These are phyloP conservation scores for Tinospora cordifolia DNA, from an alignment of 164 flowering plant genomes.

Conservation along the genomic window DNA sequence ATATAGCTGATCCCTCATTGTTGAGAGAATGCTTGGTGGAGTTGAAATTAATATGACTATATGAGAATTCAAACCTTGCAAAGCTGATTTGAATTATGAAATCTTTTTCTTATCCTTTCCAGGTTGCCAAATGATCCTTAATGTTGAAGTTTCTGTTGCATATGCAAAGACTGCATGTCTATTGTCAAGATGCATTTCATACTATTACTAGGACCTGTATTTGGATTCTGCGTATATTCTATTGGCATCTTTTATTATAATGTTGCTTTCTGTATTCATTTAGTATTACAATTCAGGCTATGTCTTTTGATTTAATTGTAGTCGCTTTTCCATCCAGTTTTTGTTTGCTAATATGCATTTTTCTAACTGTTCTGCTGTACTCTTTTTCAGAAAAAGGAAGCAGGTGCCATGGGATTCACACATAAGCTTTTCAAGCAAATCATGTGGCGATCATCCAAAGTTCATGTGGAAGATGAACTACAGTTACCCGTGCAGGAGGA, in stretches of 20 bases:
- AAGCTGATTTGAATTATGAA: not conserved
- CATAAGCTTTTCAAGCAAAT: constrained; percentile 66
- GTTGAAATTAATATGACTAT: too few relatives aligned
- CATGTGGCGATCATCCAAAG: constrained; percentile 95
- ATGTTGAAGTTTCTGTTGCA: too few relatives aligned
- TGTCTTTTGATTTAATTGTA: not conserved
- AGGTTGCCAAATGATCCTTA: too few relatives aligned
- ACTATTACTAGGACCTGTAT: not conserved
- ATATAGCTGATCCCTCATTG: too few relatives aligned
- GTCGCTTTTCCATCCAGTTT: not conserved
- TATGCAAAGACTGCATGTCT: not conserved
- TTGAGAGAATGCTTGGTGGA: too few relatives aligned
- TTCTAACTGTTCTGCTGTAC: constrained; percentile 11
- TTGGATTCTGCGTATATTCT: not conserved
- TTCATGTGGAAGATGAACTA: constrained; percentile 74
- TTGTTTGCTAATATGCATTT: not conserved
- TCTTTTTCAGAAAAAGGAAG: constrained; percentile 51
- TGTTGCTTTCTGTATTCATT: not conserved
- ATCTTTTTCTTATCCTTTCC: too few relatives aligned
- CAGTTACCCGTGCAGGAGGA: constrained; percentile 88
- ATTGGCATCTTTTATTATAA: not conserved
- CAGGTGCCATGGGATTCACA: constrained; percentile 61
- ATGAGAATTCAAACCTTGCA: too few relatives aligned
- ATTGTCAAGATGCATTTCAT: not conserved
- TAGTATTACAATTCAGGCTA: not conserved